Evolutionary conservation across 345 rosid species (phyloP).

Genomic region (Pseudoturritis turrita): DNA sequence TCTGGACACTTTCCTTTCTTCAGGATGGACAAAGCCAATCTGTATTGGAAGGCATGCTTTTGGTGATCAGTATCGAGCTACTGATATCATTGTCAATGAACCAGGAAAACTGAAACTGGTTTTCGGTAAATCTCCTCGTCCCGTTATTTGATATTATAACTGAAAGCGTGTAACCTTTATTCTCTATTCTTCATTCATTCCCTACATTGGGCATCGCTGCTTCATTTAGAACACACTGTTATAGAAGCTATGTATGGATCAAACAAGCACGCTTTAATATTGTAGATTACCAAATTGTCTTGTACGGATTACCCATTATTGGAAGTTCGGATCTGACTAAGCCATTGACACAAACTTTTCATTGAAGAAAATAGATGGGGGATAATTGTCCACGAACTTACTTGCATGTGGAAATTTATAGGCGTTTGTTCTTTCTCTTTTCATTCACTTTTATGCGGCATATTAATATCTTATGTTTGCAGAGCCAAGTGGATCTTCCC

Average conservation of each 20-base stretch:
- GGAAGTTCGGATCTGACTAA: neutral
- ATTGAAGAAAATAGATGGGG: neutral
- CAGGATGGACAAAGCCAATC: slow-evolving; percentile 93
- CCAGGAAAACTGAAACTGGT: slow-evolving; percentile 73
- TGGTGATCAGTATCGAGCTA: slow-evolving; percentile 94
- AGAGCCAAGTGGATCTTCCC: slow-evolving; percentile 63
- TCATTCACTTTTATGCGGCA: neutral
- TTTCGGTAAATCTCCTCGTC: slow-evolving; percentile 45
- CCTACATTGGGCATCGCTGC: neutral
- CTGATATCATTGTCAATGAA: slow-evolving; percentile 67
- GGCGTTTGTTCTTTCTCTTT: neutral
- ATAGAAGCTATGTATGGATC: neutral
- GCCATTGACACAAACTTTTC: neutral
- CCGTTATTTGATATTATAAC: neutral
- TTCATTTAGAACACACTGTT: neutral
- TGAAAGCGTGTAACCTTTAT: neutral
- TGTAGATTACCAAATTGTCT: neutral
- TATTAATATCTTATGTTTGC: slow-evolving; percentile 21
- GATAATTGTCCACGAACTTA: neutral
- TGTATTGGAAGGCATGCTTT: slow-evolving; percentile 99
- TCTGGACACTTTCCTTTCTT: slow-evolving; percentile 3
- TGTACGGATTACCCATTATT: neutral
- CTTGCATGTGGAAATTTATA: neutral
- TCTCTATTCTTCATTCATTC: neutral
- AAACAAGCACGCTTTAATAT: neutral